These are phyloP conservation scores for Starmera pachycereana DNA, from an alignment of 805 yeast genomes.

Conservation along the genomic window DNA sequence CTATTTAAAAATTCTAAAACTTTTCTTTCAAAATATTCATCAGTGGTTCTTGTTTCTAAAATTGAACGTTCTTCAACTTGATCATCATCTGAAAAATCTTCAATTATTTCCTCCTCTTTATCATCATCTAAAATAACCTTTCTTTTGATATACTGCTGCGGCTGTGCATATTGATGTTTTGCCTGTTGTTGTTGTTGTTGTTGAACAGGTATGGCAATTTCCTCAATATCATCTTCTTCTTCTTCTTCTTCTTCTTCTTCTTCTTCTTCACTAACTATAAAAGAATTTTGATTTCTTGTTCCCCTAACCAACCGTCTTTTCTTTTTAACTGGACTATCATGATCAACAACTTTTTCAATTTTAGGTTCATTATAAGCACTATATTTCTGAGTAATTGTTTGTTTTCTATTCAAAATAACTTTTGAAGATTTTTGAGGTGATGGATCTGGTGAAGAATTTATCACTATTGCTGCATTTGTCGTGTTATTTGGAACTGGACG, in stretches of 20 bases:
- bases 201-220: not conserved
- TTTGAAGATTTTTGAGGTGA: slow-evolving; percentile 25
- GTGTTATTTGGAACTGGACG: not conserved
- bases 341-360: not conserved
- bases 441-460: slow-evolving; percentile 17
- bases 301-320: slow-evolving; percentile 31
- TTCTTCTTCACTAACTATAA: slow-evolving; percentile 17
- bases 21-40: slow-evolving; percentile 45
- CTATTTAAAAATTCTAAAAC: slow-evolving; percentile 70
- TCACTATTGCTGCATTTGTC: slow-evolving; percentile 5
- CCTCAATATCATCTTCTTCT: slow-evolving; percentile 14
- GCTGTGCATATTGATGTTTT: not conserved
- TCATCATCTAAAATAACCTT: slow-evolving; percentile 20
- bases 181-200: not conserved
- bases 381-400: slow-evolving; percentile 26
- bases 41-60: slow-evolving; percentile 17
- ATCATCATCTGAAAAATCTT: slow-evolving; percentile 38
- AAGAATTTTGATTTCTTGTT: slow-evolving; percentile 16
- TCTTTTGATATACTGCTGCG: slow-evolving; percentile 1
- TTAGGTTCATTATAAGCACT: slow-evolving; percentile 18
- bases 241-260: slow-evolving; percentile 16
- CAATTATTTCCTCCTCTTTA: slow-evolving; percentile 33
- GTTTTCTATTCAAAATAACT: slow-evolving; percentile 25
- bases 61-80: slow-evolving; percentile 21
- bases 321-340: slow-evolving; percentile 16